Evolutionary conservation across 106 monocot genomes (phyloP), one percentile per base, ranked within the genome.

Genomic region (Dendrobium officinale): DNA sequence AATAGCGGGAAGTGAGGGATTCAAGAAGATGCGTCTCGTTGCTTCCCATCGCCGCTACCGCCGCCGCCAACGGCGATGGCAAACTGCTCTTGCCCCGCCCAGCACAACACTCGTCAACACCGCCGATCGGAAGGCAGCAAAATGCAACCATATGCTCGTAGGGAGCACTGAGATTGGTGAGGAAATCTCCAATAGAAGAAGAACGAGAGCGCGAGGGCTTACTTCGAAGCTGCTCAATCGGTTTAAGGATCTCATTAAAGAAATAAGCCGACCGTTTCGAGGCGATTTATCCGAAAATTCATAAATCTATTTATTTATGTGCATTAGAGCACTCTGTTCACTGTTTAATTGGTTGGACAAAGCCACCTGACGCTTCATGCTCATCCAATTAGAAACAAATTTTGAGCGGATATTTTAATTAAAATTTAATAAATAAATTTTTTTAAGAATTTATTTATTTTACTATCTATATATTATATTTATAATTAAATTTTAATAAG

Each of bases 1-100:
- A 91, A 89, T 95, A 95, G 22, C 86, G 82, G 18, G 81, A 56
- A 37, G 95, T 89, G 49, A 97, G 87, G 9, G 97, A 97, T 1
- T 43, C 67, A 16, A 88, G 29, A 26, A 78, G 48, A 13, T 66
- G 79, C 42, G 11, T 73, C 47, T 64, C 48, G 67, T 47, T 27
- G 77, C 70, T 80, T 83, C 68, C 85, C 72, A 75, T 79, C 49
- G 6, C 80, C 72, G 9, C 56, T 27, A 37, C 37, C 79, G 24
- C 61, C 9, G 37, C n/a, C 78, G 18, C 29, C 42, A 40, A 11
- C 55, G 58, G 74, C 42, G 42, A 75, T 31, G 13, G 29, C 19
- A 44, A 31, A 17, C 18, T 5, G 74, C 17, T 44, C 19, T 44
- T 43, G 17, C 44, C 7, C 42, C 4, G 19, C 42, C 17, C 20